Conservation (phyloP, 495 filamentous ascomycete species). For the Tuber brumale region DNA sequence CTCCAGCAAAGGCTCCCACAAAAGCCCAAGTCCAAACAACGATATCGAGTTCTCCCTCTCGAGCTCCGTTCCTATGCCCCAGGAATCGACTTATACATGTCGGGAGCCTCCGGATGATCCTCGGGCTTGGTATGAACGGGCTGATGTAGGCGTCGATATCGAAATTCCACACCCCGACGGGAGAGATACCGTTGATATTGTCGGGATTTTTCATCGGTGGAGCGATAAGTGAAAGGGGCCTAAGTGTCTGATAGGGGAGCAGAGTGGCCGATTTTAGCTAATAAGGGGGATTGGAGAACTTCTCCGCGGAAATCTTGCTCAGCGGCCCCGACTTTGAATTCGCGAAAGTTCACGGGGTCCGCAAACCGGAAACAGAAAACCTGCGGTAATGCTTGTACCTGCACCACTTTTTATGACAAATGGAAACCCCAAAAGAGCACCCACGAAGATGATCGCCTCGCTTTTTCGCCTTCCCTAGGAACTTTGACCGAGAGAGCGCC, state of each 20-base stretch:
- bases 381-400: conserved; percentile 7
- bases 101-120: conserved; percentile 46
- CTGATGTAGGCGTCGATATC: conserved; percentile 63
- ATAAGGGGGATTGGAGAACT: neutral
- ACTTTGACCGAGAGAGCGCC: neutral
- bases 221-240: neutral
- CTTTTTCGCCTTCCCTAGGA: neutral
- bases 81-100: conserved; percentile 49
- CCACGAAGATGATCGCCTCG: neutral
- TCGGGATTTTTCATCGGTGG: neutral
- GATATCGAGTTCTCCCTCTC: conserved; percentile 47
- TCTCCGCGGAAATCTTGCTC: conserved; percentile 33
- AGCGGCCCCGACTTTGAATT: conserved; percentile 7
- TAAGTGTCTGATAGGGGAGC: neutral
- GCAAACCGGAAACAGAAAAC: conserved; percentile 7
- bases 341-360: neutral
- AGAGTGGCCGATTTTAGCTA: conserved; percentile 15
- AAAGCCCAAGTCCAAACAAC: conserved; percentile 50
- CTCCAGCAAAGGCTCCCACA: conserved; percentile 50
- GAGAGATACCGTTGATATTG: neutral
- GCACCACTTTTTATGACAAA: conserved; percentile 28
- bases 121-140: conserved; percentile 53
- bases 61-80: conserved; percentile 46
- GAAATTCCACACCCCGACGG: conserved; percentile 45
- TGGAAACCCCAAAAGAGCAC: conserved; percentile 7